Percentiles rank a stretch among this genome's conserved stretches.
phyloP scores from a whole-genome alignment of 805 yeast species.

The Pichia paraexigua region DNA sequence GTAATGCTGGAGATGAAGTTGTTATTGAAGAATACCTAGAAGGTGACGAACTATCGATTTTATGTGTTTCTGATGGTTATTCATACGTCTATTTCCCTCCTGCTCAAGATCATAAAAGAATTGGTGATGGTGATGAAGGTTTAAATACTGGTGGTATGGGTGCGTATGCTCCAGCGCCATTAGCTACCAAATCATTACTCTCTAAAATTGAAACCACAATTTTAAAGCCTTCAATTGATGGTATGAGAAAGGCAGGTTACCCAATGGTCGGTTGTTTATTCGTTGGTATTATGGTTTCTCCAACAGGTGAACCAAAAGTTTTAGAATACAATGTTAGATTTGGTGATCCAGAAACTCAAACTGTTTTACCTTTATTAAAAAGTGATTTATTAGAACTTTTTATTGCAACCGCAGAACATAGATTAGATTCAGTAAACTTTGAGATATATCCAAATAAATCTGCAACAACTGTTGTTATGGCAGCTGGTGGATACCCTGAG shows the following conservation, averaged over 20 bases:
- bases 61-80: slow-evolving; percentile 92
- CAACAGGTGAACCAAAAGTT: slow-evolving; percentile 79
- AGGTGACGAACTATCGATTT: slow-evolving; percentile 93
- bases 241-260: slow-evolving; percentile 90
- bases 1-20: slow-evolving; percentile 88
- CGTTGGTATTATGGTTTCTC: slow-evolving; percentile 89
- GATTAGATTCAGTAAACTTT: slow-evolving; percentile 74
- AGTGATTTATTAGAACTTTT: slow-evolving; percentile 92
- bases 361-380: slow-evolving; percentile 80
- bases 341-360: slow-evolving; percentile 99
- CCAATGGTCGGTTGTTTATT: slow-evolving; percentile 95
- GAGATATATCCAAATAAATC: slow-evolving; percentile 47
- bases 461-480: slow-evolving; percentile 89
- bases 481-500: slow-evolving; percentile 97
- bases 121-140: slow-evolving; percentile 89
- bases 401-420: slow-evolving; percentile 89
- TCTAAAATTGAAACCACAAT: slow-evolving; percentile 64
- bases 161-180: slow-evolving; percentile 96
- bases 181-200: slow-evolving; percentile 72
- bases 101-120: slow-evolving; percentile 96
- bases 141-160: slow-evolving; percentile 99
- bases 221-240: slow-evolving; percentile 86
- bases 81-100: slow-evolving; percentile 86
- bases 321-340: slow-evolving; percentile 96
- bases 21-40: slow-evolving; percentile 94